Evolutionary conservation across 352 stramenopile species (phyloP).

Genomic region (Peronosclerospora sorghi): DNA sequence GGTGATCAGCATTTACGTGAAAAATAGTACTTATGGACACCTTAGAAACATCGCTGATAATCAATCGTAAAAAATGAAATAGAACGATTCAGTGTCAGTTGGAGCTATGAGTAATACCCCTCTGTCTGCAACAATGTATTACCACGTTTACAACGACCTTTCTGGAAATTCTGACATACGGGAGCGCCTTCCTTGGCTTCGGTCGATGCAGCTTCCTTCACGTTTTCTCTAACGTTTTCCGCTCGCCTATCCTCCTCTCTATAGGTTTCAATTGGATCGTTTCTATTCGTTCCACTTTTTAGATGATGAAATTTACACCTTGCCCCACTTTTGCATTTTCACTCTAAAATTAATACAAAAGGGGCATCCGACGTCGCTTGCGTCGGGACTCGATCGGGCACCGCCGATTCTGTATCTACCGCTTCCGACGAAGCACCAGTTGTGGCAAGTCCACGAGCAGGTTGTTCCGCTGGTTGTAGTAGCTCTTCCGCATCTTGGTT

Average conservation of each 20-base stretch:
- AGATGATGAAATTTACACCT: slow-evolving; percentile 54
- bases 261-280: slow-evolving; percentile 2
- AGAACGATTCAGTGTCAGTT: no score
- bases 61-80: no score
- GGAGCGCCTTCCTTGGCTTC: no score
- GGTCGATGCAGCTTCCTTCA: no score
- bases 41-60: no score
- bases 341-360: slow-evolving; percentile 64
- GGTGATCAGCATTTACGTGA: no score
- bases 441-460: slow-evolving; percentile 11
- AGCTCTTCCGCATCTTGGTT: slow-evolving; percentile 45
- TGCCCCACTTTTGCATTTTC: slow-evolving; percentile 53
- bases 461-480: slow-evolving; percentile 24
- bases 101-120: no score
- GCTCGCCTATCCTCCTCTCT: no score
- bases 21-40: no score
- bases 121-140: no score
- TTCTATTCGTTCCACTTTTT: slow-evolving; percentile 7
- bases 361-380: slow-evolving; percentile 29
- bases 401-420: not conserved
- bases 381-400: not conserved
- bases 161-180: no score
- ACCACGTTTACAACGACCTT: no score
- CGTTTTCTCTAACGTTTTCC: not conserved
- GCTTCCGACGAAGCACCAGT: slow-evolving; percentile 17